Base-by-base conservation (phyloP, 306 rosid genomes). In the Citrullus amarus region DNA sequence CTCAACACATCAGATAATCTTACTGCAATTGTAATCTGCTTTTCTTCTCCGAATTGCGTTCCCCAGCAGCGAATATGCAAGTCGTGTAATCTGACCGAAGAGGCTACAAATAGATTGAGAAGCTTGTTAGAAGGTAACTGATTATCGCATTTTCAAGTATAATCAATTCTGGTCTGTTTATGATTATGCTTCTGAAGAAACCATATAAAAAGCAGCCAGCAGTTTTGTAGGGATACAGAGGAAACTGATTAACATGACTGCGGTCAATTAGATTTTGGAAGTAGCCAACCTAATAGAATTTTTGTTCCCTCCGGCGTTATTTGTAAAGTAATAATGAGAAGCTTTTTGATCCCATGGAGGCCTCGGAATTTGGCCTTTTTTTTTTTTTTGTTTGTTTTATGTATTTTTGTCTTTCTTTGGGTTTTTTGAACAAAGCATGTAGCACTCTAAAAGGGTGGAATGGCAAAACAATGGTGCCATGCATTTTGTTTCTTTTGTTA, bases 11-110 rank as follows among this genome's bases (percentile, higher is more conserved):
- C 89, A 0, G 98, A 95, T 84, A 95, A 95, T 80, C 89, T 95
- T 82, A 95, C 98, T 5, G 98, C 82, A 15, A 85, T 92, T 58
- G 92, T 95, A 50, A 82, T 92, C 79, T 87, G 96, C 82, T 82
- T 95, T 77, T 82, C 96, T n/a, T 12, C 97, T 4, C 71, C 92
- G 9, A 80, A 63, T 53, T 79, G 84, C 15, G 53, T 79, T 0
- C 81, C 90, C 28, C 91, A 56, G 32, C 83, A 82, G 48, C 85
- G 82, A 41, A 92, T 96, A 85, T 88, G 88, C 75, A 88, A 89
- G 84, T 66, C 85, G 9, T 82, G 88, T 65, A 84, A 84, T 55
- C 81, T 86, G 13, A 87, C 96, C 4, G 93, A 89, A 81, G 96
- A 90, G 58, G 83, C 90, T 36, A 87, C 84, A 9, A 88, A 79